Evolutionary conservation across 2,329 filamentous ascomycete species (phyloP).

Genomic region (Epichloe uncinata): DNA sequence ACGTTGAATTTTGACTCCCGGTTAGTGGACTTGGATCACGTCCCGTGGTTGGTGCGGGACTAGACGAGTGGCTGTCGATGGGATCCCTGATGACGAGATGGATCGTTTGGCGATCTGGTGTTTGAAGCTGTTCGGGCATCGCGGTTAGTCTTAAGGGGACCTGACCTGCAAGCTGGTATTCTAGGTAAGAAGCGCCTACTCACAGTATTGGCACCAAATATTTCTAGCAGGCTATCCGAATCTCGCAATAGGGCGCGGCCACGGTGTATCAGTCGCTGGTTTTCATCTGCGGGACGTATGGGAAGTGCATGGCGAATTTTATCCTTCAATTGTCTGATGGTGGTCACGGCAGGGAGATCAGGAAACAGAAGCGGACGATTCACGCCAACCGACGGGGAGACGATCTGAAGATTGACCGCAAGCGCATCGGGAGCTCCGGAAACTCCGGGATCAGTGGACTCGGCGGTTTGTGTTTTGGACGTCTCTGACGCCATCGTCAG

Average conservation of each 20-base stretch:
- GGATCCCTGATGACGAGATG: slow-evolving; percentile 38
- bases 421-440: slow-evolving; percentile 18
- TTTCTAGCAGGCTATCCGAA: slow-evolving; percentile 38
- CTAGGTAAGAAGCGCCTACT: slow-evolving; percentile 9
- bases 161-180: background rate
- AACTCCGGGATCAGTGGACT: slow-evolving; percentile 11
- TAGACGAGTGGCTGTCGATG: slow-evolving; percentile 16
- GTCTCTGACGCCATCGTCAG: slow-evolving; percentile 27
- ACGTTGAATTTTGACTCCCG: background rate
- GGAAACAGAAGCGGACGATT: slow-evolving; percentile 36
- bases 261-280: slow-evolving; percentile 47
- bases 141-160: slow-evolving; percentile 5
- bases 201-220: slow-evolving; percentile 44
- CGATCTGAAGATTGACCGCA: slow-evolving; percentile 41
- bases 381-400: slow-evolving; percentile 45
- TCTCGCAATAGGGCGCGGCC: slow-evolving; percentile 43
- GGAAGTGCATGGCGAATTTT: slow-evolving; percentile 40
- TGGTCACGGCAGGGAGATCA: slow-evolving; percentile 34
- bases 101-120: slow-evolving; percentile 34
- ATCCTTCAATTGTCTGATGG: slow-evolving; percentile 43
- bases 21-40: slow-evolving; percentile 16
- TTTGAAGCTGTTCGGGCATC: slow-evolving; percentile 23
- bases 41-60: slow-evolving; percentile 10
- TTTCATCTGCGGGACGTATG: slow-evolving; percentile 36
- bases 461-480: slow-evolving; percentile 13